These are phyloP conservation scores for Candida smagusa DNA, from an alignment of 1,139 yeast species.

Conservation along the genomic window DNA sequence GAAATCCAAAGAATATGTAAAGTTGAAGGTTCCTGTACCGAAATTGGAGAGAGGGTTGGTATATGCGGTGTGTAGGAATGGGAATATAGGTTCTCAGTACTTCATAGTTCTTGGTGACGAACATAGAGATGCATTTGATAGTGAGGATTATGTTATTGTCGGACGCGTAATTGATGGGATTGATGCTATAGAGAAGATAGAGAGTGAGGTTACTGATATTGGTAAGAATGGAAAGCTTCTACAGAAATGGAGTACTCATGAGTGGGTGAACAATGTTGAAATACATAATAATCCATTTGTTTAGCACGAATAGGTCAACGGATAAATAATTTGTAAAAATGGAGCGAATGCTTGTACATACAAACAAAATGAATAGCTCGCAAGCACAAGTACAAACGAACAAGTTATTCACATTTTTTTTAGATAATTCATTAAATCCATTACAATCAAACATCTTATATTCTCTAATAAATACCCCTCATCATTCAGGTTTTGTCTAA, in stretches of 20 bases:
- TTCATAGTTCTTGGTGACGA: conserved; percentile 17
- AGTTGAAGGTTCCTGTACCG: neutral
- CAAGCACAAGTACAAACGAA: too few species aligned
- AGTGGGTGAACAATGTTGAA: conserved; percentile 18
- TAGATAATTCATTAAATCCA: too few species aligned
- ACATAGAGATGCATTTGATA: conserved; percentile 11
- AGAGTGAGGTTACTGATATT: conserved; percentile 10
- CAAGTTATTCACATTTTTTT: too few species aligned
- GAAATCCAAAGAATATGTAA: neutral
- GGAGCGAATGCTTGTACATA: too few species aligned
- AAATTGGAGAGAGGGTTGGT: conserved; percentile 15
- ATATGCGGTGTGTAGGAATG: conserved; percentile 14
- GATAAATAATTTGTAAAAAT: too few species aligned
- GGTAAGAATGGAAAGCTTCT: conserved; percentile 17
- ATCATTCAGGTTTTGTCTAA: too few species aligned
- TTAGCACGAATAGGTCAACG: too few species aligned
- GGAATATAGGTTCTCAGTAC: conserved; percentile 17
- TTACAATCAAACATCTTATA: too few species aligned
- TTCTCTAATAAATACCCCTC: too few species aligned
- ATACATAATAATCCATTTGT: conserved; percentile 20
- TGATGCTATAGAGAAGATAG: conserved; percentile 14
- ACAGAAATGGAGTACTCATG: conserved; percentile 19
- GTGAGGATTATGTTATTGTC: conserved; percentile 14
- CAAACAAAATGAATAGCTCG: too few species aligned
- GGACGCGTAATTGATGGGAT: conserved; percentile 21